Evolutionary conservation across 73 alveolate species (phyloP), one percentile per base, ranked within the genome.

Genomic region (Effrenium voratum): DNA sequence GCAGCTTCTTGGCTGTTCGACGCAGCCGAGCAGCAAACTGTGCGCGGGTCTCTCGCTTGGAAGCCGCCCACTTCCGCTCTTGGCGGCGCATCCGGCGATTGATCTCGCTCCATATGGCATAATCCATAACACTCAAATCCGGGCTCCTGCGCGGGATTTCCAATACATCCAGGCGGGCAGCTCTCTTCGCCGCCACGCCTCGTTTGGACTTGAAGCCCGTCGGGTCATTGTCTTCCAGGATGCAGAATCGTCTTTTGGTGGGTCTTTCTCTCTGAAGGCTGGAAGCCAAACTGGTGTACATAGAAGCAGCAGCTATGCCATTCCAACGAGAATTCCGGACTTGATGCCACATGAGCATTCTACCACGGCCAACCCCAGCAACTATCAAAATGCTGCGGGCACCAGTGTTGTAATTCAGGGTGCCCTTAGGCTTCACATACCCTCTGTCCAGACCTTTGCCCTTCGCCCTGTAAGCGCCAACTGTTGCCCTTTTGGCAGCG

Each of bases 11-110:
- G 68, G 91, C 91, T 28, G 91, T 79, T 66, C 91, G 91, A 44
- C 91, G 91, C 47, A 79, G 66, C 41, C 68, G 68, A 1, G 79
- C 79, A 13, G 79, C 79, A 66, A 66, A 66, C 2, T 66, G 79
- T 16, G 79, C 41, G 34, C 68, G 63, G 46, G 72, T 30, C 46
- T 80, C 91, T 8, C 91, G 91, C 70, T 80, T 80, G 28, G 47
- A 41, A 30, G 22, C 34, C 38, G 91, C 45, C 91, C 91, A 80
- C 47, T 80, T 80, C 43, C 12, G 70, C 46, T 80, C 91, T 47
- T 80, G 91, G 8, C 47, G 91, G 72, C 91, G 91, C 72, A 80
- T 44, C 45, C 91, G 72, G 72, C 91, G 91, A 70, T 80, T 80
- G 91, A 80, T 80, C 46, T 80, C 91, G 28, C 70, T 43, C 91